phyloP scores from a whole-genome alignment of 2,329 filamentous ascomycete species.

The Seiridium unicorne region DNA sequence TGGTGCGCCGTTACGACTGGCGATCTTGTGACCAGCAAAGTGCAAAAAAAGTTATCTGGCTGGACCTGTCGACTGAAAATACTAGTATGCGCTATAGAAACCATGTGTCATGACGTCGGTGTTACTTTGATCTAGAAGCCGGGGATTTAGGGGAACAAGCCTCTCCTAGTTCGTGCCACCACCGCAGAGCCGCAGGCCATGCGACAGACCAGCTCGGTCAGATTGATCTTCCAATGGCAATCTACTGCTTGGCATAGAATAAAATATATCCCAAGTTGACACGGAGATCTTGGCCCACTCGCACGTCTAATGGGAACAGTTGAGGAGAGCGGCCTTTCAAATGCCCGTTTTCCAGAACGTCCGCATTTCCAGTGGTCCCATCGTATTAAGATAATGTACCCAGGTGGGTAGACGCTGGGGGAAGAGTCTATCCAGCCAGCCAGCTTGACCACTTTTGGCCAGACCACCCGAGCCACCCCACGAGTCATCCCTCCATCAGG shows the following conservation, averaged over 20 bases:
- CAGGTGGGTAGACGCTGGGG: no score
- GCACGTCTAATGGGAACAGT: no score
- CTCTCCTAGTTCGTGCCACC: neutral
- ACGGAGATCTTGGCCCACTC: no score
- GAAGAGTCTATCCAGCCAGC: no score
- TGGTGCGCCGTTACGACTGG: neutral
- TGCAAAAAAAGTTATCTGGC: neutral
- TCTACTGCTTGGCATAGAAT: neutral
- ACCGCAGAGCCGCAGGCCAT: neutral
- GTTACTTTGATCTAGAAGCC: neutral
- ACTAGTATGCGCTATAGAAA: neutral
- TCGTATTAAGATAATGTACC: no score
- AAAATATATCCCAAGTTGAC: no score
- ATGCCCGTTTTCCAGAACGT: no score
- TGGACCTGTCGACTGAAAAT: neutral
- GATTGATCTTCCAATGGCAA: neutral
- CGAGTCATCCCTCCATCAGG: neutral
- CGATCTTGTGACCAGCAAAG: no score
- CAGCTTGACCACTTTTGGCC: neutral
- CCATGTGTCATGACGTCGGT: neutral
- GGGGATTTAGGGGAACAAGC: no score
- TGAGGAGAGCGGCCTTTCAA: no score
- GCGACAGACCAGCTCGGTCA: neutral
- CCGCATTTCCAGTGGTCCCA: no score
- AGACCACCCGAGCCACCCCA: neutral